Percentiles rank a stretch among this genome's conserved stretches.
Evolutionary conservation across 768 basidiomycete genomes (phyloP).

Genomic region (Goffeauzyma gilvescens): DNA sequence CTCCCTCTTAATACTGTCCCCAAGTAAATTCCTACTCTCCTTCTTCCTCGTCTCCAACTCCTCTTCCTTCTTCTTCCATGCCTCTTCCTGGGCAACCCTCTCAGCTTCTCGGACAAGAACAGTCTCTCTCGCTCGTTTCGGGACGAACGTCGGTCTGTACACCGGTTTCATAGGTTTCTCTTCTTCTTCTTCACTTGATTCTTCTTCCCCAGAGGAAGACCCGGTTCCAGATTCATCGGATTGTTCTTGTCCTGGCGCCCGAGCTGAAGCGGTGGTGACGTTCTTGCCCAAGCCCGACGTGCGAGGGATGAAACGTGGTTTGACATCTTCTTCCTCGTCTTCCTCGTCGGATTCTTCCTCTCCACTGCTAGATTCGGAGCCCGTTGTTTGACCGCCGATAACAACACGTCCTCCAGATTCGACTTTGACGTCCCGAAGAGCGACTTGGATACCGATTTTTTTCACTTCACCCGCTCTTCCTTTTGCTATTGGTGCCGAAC

Average conservation of each 20-base stretch:
- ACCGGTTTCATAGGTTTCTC: slow-evolving; percentile 47
- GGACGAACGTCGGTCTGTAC: slow-evolving; percentile 83
- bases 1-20: slow-evolving; percentile 80
- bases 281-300: too few relatives aligned
- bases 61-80: slow-evolving; percentile 46
- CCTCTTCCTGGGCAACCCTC: slow-evolving; percentile 53
- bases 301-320: too few relatives aligned
- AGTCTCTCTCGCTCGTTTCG: slow-evolving; percentile 53
- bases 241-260: too few relatives aligned
- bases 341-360: slow-evolving; percentile 16
- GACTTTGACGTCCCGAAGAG: slow-evolving; percentile 23
- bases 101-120: slow-evolving; percentile 32
- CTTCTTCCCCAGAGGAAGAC: slow-evolving; percentile 14
- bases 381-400: not conserved
- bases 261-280: too few relatives aligned
- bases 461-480: slow-evolving; percentile 2
- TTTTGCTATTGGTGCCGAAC: not conserved
- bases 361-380: not conserved
- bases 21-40: slow-evolving; percentile 79
- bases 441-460: slow-evolving; percentile 18
- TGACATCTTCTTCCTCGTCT: slow-evolving; percentile 39
- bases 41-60: slow-evolving; percentile 67
- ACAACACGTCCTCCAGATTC: slow-evolving; percentile 9
- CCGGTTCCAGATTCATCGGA: too few relatives aligned
- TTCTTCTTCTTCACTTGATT: slow-evolving; percentile 21